Conservation (phyloP, 163 green algal genomes). For the Scenedesmus sp. region DNA sequence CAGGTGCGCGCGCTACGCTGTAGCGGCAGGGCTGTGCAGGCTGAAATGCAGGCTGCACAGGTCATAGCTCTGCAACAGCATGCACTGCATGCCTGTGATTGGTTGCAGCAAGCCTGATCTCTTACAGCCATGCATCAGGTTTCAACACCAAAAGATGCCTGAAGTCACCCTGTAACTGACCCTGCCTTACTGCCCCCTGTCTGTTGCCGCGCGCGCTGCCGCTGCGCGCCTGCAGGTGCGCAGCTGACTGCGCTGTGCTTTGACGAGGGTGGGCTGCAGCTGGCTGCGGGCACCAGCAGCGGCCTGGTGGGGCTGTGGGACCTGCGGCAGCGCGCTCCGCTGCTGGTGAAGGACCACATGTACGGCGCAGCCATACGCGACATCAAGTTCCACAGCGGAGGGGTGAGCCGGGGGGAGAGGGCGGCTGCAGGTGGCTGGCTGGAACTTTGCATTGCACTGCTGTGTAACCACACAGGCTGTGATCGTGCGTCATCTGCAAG, state of each 20-base stretch:
- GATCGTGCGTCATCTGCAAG: neutral
- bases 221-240: constrained; percentile 53
- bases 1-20: constrained; percentile 42
- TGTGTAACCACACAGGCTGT: neutral
- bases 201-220: neutral
- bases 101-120: too few relatives aligned
- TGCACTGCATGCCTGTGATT: neutral
- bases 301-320: constrained; percentile 96
- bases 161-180: neutral
- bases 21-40: neutral
- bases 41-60: neutral
- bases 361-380: constrained; percentile 85
- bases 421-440: neutral
- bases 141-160: neutral
- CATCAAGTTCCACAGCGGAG: constrained; percentile 92
- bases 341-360: constrained; percentile 98
- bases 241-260: constrained; percentile 92
- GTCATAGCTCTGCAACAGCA: neutral
- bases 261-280: constrained; percentile 84
- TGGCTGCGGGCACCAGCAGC: constrained; percentile 90
- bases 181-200: neutral
- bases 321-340: constrained; percentile 84
- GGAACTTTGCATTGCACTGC: neutral
- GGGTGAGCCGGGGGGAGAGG: constrained; percentile 20
- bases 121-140: too few relatives aligned